Evolutionary conservation across 1,284 basidiomycete species (phyloP).

Genomic region (Hemileia vastatrix): DNA sequence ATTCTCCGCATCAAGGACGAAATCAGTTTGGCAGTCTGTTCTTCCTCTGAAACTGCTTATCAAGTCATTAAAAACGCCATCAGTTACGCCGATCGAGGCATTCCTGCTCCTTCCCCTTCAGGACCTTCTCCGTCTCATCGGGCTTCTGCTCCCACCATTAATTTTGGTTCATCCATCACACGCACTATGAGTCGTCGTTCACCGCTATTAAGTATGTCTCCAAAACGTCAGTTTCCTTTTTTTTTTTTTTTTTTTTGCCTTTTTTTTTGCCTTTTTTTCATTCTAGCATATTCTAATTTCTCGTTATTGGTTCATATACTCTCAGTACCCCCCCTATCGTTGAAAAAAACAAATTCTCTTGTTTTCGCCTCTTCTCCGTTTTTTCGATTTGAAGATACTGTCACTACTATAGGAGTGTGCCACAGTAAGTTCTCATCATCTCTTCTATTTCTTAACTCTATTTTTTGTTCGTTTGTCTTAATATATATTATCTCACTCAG

Average conservation of each 20-base stretch:
- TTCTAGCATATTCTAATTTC: neutral
- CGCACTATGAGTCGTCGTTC: neutral
- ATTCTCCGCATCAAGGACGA: neutral
- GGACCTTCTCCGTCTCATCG: neutral
- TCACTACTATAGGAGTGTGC: constrained; percentile 8
- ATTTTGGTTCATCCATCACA: constrained; percentile 3
- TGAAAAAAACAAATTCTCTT: neutral
- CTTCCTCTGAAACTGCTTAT: neutral
- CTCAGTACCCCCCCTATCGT: neutral
- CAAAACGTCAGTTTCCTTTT: neutral
- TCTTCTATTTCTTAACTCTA: neutral
- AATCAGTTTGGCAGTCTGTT: neutral
- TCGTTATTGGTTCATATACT: neutral
- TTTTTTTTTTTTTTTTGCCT: neutral
- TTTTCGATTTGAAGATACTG: constrained; percentile 16
- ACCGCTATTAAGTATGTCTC: neutral
- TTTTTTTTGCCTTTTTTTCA: neutral
- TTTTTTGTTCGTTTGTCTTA: neutral
- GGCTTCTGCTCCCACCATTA: neutral
- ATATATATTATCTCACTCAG: constrained; percentile 45
- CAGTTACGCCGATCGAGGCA: no score
- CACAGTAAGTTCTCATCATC: constrained; percentile 1
- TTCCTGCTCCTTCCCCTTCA: no score
- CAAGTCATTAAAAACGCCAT: neutral
- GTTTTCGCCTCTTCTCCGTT: constrained; percentile 7